Percentiles rank a stretch among this genome's conserved stretches.
Conservation (phyloP, 1,284 basidiomycete species). For the Marasmius fiardii region DNA sequence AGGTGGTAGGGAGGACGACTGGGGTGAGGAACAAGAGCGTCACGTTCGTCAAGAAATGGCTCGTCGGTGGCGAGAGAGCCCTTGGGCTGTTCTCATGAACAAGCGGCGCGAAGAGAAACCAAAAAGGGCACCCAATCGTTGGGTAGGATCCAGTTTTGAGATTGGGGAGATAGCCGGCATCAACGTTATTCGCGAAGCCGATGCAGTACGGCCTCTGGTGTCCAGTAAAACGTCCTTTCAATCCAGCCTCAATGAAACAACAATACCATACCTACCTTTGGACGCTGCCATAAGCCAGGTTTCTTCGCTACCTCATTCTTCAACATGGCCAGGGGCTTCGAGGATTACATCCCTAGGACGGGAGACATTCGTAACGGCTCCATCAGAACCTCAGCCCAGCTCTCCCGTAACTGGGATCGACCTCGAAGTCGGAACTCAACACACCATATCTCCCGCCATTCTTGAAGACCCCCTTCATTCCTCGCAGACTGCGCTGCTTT, state of each 20-base stretch:
- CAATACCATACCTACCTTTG: slow-evolving; percentile 7
- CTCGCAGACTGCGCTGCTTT: slow-evolving; percentile 19
- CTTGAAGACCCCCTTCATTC: slow-evolving; percentile 9
- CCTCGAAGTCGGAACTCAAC: not conserved
- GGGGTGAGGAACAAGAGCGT: slow-evolving; percentile 55
- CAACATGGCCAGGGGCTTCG: slow-evolving; percentile 1
- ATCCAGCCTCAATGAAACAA: not conserved
- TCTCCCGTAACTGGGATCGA: not conserved
- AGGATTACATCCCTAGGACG: slow-evolving; percentile 11
- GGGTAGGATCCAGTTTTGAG: slow-evolving; percentile 76
- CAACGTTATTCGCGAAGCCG: slow-evolving; percentile 39
- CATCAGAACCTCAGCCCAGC: slow-evolving; percentile 15
- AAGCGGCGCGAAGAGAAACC: slow-evolving; percentile 29
- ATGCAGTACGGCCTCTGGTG: slow-evolving; percentile 15
- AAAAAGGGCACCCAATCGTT: slow-evolving; percentile 32
- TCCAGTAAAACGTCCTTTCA: slow-evolving; percentile 9
- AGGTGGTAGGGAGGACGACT: slow-evolving; percentile 60
- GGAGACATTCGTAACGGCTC: slow-evolving; percentile 36
- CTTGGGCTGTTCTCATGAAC: slow-evolving; percentile 56
- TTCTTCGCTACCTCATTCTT: not conserved
- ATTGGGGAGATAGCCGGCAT: slow-evolving; percentile 66
- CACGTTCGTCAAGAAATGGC: slow-evolving; percentile 53
- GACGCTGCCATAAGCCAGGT: slow-evolving; percentile 5
- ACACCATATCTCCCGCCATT: not conserved
- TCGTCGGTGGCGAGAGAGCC: slow-evolving; percentile 59